These are phyloP conservation scores for Boletus hoseneyae DNA, from an alignment of 1,284 basidiomycete species.

Conservation along the genomic window DNA sequence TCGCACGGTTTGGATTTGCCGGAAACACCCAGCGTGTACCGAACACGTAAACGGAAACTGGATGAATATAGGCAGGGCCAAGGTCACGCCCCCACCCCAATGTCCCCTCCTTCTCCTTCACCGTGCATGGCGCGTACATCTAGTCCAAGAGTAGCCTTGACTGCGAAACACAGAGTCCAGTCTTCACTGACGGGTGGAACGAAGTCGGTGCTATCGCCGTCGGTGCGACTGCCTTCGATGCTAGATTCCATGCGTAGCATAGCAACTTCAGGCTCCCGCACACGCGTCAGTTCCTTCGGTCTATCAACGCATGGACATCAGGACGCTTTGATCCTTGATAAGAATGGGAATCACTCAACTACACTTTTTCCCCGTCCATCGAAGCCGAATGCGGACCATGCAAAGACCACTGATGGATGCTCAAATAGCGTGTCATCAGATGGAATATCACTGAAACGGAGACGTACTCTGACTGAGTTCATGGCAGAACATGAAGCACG, in stretches of 20 bases:
- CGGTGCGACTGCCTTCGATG: slow-evolving; percentile 25
- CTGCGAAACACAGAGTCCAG: background rate
- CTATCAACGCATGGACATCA: background rate
- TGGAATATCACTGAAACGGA: slow-evolving; percentile 36
- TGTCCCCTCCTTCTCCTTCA: slow-evolving; percentile 18
- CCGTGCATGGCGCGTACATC: slow-evolving; percentile 12
- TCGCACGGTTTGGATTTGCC: slow-evolving; percentile 3
- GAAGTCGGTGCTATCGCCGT: too few relatives aligned
- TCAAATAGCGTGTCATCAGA: background rate
- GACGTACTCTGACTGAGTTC: slow-evolving; percentile 61
- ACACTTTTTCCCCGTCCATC: background rate
- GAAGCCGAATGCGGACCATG: background rate
- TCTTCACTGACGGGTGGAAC: slow-evolving; percentile 17
- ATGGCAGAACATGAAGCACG: slow-evolving; percentile 53
- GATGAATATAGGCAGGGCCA: slow-evolving; percentile 18
- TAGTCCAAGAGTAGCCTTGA: slow-evolving; percentile 1
- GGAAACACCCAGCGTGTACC: slow-evolving; percentile 17
- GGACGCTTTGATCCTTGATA: background rate
- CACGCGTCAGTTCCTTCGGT: background rate
- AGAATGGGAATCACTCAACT: background rate
- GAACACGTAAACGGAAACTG: slow-evolving; percentile 24
- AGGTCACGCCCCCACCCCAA: slow-evolving; percentile 2
- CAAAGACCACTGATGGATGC: background rate
- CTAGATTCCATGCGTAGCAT: slow-evolving; percentile 18
- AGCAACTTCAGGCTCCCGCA: background rate